Percentiles rank a stretch among this genome's conserved stretches.
These are phyloP conservation scores for Heliamphora pulchella DNA, from an alignment of 179 eudicot genomes.

Conservation along the genomic window DNA sequence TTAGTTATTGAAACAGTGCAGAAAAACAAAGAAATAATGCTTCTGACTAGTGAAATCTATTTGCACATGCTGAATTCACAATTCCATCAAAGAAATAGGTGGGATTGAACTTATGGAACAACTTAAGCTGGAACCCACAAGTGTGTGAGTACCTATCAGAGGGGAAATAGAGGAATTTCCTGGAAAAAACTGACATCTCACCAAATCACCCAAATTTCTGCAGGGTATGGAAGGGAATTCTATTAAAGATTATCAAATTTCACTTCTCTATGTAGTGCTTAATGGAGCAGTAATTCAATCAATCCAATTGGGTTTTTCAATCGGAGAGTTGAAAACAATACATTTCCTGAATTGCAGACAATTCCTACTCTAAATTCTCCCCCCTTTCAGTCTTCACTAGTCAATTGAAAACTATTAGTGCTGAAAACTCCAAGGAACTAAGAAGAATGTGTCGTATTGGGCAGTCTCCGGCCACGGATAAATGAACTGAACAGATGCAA, in stretches of 20 bases:
- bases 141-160: background rate
- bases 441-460: conserved; percentile 44
- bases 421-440: too few species aligned
- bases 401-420: background rate
- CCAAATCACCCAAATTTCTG: background rate
- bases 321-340: background rate
- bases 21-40: background rate
- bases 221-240: background rate
- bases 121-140: background rate
- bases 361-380: background rate
- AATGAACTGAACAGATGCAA: conserved; percentile 80
- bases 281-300: background rate
- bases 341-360: background rate
- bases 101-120: conserved; percentile 6
- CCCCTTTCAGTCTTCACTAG: background rate
- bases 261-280: background rate
- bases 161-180: background rate
- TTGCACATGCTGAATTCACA: background rate
- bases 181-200: conserved; percentile 8
- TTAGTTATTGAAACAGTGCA: background rate
- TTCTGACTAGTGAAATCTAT: conserved; percentile 2
- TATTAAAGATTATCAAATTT: background rate
- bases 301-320: background rate
- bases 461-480: conserved; percentile 54
- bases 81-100: background rate